Base-by-base conservation (phyloP, 169 alveolate species). In the Cytauxzoon felis region DNA sequence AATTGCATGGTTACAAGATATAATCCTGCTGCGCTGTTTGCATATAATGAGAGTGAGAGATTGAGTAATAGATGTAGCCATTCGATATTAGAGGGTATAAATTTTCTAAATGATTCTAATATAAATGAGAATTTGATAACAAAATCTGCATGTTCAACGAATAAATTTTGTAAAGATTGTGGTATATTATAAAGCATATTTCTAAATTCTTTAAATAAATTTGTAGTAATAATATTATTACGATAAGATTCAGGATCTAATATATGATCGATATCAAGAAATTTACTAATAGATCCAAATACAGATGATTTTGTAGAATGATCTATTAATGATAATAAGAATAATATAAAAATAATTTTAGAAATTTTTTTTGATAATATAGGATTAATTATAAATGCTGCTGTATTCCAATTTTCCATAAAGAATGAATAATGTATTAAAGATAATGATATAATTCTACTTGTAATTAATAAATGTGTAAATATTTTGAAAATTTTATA, bases 11-110 rank as follows among this genome's bases (percentile, higher is more conserved):
- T 9, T 1, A 71, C 49, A 4, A 73, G 51, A 65, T 73, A 73
- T 8, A 73, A 18, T 13, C 84, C 84, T 13, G 79, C 71, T 1
- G 79, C 84, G 40, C 76, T 59, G 79, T 73, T 73, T 23, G 84
- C 5, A 72, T 73, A 30, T 48, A 73, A 45, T 3, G 84, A 78
- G 59, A 73, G 33, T 18, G 80, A n/a, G 11, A 49, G 13, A 48
- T 73, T 51, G 21, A 73, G 60, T 30, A 53, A 57, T 29, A 73
- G 54, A 26, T 48, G 38, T 34, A 68, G 51, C 84, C 78, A 62
- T 49, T 73, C 84, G 18, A 73, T 26, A 8, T 53, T 57, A 27
- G 50, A n/a, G 1, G 78, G 72, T 16, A 56, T 3, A 24, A 41
- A 18, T 8, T 52, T 52, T 9, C 27, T 24, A 4, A 71, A 19